Evolutionary conservation across 768 basidiomycete species (phyloP).

Genomic region (Astraeus odoratus): DNA sequence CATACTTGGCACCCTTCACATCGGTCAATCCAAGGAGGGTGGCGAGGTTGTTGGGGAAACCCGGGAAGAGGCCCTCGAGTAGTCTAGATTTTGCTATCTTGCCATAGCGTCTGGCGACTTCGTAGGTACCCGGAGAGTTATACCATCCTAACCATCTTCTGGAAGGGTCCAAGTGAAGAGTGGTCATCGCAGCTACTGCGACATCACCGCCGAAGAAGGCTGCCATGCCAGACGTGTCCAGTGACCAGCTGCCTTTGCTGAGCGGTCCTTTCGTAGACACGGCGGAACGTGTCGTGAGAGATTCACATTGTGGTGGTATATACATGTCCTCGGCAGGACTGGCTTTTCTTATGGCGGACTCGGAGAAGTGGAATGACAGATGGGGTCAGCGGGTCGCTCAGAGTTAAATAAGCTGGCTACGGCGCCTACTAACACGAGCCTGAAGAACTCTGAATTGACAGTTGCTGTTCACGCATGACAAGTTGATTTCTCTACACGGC

Average conservation of each 20-base stretch:
- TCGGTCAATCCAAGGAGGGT: conserved; percentile 19
- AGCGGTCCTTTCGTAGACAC: background rate
- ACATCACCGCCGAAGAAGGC: conserved; percentile 22
- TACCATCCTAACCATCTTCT: conserved; percentile 20
- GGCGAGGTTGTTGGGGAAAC: conserved; percentile 3
- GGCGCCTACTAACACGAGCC: no score
- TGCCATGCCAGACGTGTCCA: conserved; percentile 15
- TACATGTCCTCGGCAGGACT: background rate
- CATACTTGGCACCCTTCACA: conserved; percentile 19
- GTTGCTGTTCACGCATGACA: no score
- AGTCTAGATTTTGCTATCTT: conserved; percentile 4
- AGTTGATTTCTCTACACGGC: no score
- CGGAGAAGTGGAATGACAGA: background rate
- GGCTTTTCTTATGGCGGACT: background rate
- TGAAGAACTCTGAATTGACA: no score
- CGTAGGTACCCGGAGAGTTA: conserved; percentile 20
- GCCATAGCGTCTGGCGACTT: conserved; percentile 16
- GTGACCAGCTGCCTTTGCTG: background rate
- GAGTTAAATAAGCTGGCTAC: no score
- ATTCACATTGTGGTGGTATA: background rate
- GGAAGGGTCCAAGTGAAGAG: conserved; percentile 13
- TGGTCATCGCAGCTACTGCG: conserved; percentile 17
- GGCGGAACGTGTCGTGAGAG: background rate
- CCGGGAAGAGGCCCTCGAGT: conserved; percentile 16
- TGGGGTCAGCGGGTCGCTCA: no score